Conservation (phyloP, 2,329 filamentous ascomycete genomes). For the Monosporascus sp. region DNA sequence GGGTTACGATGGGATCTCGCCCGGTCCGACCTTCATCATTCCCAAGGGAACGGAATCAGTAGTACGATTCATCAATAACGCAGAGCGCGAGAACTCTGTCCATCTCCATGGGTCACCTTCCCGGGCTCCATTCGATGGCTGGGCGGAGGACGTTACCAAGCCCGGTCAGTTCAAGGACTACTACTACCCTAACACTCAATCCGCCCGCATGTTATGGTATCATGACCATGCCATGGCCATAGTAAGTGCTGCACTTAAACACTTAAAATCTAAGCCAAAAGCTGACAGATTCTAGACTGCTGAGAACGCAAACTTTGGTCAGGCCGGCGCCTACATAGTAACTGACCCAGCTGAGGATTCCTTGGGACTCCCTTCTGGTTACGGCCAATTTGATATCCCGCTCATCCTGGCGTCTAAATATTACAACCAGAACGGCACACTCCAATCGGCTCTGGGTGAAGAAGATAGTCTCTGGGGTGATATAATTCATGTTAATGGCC, state of each 20-base stretch:
- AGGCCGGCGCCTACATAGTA: slow-evolving; percentile 52
- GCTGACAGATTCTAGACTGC: slow-evolving; percentile 36
- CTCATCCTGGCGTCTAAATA: slow-evolving; percentile 45
- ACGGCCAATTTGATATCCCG: slow-evolving; percentile 49
- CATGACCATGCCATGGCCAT: slow-evolving; percentile 40
- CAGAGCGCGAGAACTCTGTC: slow-evolving; percentile 37
- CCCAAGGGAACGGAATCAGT: slow-evolving; percentile 45
- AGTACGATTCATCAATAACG: slow-evolving; percentile 49
- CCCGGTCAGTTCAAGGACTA: slow-evolving; percentile 52
- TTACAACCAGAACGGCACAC: slow-evolving; percentile 45
- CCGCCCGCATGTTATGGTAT: slow-evolving; percentile 52
- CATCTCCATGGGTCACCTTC: slow-evolving; percentile 52
- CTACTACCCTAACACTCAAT: slow-evolving; percentile 54
- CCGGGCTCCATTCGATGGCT: slow-evolving; percentile 45
- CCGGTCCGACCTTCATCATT: slow-evolving; percentile 49
- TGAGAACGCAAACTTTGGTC: slow-evolving; percentile 51
- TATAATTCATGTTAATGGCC: slow-evolving; percentile 52
- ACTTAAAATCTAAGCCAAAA: slow-evolving; percentile 1
- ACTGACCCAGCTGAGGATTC: slow-evolving; percentile 43
- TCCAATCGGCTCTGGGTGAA: slow-evolving; percentile 41
- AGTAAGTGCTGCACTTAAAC: slow-evolving; percentile 12
- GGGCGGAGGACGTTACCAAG: slow-evolving; percentile 47
- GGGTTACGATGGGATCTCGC: slow-evolving; percentile 51
- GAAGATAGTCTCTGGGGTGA: slow-evolving; percentile 48
- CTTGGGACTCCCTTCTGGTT: slow-evolving; percentile 42